phyloP scores from a whole-genome alignment of 352 stramenopile genomes.

The Pythium periplocum region DNA sequence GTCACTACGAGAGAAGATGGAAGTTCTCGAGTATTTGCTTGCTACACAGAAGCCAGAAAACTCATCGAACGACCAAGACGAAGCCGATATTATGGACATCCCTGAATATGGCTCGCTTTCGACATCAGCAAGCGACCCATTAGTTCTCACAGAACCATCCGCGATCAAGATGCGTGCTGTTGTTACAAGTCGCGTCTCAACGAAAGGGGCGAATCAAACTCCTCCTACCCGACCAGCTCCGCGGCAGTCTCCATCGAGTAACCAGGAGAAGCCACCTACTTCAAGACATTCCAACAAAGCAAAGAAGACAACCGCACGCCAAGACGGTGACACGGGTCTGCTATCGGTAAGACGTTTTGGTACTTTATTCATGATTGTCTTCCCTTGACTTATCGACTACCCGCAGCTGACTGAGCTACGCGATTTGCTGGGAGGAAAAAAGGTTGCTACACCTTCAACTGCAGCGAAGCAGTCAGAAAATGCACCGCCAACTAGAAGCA shows the following conservation, averaged over 20 bases:
- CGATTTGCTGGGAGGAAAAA: slow-evolving; percentile 32
- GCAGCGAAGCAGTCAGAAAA: slow-evolving; percentile 6
- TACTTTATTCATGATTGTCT: slow-evolving; percentile 3
- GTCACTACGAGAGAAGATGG: slow-evolving; percentile 45
- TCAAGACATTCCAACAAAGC: background rate
- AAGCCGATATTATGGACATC: slow-evolving; percentile 20
- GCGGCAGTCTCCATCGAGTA: background rate
- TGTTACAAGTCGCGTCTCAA: background rate
- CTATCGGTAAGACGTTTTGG: slow-evolving; percentile 26
- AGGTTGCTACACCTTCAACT: slow-evolving; percentile 4
- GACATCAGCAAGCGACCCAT: slow-evolving; percentile 1
- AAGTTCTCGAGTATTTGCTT: slow-evolving; percentile 52
- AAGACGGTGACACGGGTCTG: slow-evolving; percentile 27
- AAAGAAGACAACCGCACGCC: slow-evolving; percentile 9
- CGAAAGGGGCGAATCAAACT: background rate
- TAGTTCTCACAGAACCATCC: slow-evolving; percentile 8
- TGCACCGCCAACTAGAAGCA: background rate
- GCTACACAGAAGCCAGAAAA: slow-evolving; percentile 3
- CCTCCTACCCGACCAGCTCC: background rate
- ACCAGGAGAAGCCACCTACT: background rate
- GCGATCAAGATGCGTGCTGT: slow-evolving; percentile 14
- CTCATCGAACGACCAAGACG: slow-evolving; percentile 7
- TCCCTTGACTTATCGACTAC: background rate
- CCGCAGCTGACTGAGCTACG: slow-evolving; percentile 40
- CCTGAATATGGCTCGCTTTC: slow-evolving; percentile 29